Base-by-base conservation (phyloP, 352 stramenopile genomes). In the Globisporangium cederbergense region DNA sequence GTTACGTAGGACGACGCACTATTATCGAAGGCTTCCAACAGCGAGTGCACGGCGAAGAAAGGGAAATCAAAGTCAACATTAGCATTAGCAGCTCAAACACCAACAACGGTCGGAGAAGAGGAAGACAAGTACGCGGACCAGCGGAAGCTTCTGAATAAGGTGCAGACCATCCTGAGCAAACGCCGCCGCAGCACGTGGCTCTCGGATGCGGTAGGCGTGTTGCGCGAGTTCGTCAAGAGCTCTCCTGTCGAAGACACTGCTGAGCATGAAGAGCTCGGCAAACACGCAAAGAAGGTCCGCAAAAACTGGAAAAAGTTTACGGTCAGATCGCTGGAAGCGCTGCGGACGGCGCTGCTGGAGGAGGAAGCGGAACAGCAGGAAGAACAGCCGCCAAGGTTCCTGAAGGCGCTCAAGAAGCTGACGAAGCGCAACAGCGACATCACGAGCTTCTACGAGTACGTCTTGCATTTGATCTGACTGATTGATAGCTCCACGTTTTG, bases 321-420 rank as follows among this genome's bases (percentile, higher is more conserved):
- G 3, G 1, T 57, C 30, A 45, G 42, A 36, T 28, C 18, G 11
- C 6, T 66, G 0, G 8, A 46, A 30, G 32, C 32, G 20, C 54
- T 66, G 42, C 61, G 52, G n/a, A 9, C 14, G 9, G 61, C 53
- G 9, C n/a, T 66, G 1, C 14, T 66, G 40, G 52, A 66, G 22
- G 30, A 56, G 20, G 53, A 42, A 9, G 43, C 42, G 1, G 52
- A 56, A 1, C 2, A 28, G 1, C 16, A 62, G 18, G 2, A 25
- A 7, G 61, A 66, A 5, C 38, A 61, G 22, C 40, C 60, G 7
- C 20, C 42, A n/a, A 40, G 30, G 20, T 61, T 66, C 43, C 16
- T 52, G 10, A 66, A 61, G 28, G 42, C 61, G 42, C 42, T 61
- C 52, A 66, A 55, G 52, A 60, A 47, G 1, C 32, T 66, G 3